Conservation (phyloP, 768 basidiomycete species). For the Hygrocybe punicea region DNA sequence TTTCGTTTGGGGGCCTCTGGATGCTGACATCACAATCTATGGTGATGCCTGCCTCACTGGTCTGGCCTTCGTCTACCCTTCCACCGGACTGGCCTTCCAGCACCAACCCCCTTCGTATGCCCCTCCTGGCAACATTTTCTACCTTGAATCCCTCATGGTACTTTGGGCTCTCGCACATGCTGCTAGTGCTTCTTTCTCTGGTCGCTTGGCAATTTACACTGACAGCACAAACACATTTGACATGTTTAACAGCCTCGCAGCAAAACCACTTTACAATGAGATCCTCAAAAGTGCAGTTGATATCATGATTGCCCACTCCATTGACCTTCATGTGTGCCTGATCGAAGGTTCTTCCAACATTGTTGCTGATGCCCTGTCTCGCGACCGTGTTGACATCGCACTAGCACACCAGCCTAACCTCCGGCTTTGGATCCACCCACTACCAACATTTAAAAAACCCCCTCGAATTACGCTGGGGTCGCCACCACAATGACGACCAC, state of each 20-base stretch:
- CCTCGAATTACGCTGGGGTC: conserved; percentile 22
- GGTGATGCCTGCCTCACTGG: conserved; percentile 22
- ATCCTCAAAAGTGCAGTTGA: conserved; percentile 18
- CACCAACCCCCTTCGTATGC: not conserved
- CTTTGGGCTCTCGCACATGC: conserved; percentile 8
- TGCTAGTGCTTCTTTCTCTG: not conserved
- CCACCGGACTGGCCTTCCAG: conserved; percentile 16
- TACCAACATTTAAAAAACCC: conserved; percentile 10
- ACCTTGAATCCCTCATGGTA: conserved; percentile 24
- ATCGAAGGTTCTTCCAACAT: conserved; percentile 12
- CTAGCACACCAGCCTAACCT: not conserved
- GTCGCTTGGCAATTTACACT: conserved; percentile 19
- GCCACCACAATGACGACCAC: conserved; percentile 7
- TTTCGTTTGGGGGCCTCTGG: conserved; percentile 9
- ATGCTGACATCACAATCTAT: conserved; percentile 15
- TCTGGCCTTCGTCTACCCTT: no score
- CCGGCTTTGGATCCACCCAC: conserved; percentile 8
- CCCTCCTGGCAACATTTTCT: conserved; percentile 19
- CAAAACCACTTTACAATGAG: conserved; percentile 15
- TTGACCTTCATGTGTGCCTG: conserved; percentile 15
- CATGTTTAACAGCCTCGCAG: conserved; percentile 17
- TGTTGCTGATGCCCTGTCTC: conserved; percentile 19
- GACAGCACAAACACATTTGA: conserved; percentile 24
- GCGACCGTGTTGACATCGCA: not conserved
- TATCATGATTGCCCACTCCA: conserved; percentile 5